These are phyloP conservation scores for Hemisphaericaspora nanyangensis DNA, from an alignment of 805 yeast species.

Conservation along the genomic window DNA sequence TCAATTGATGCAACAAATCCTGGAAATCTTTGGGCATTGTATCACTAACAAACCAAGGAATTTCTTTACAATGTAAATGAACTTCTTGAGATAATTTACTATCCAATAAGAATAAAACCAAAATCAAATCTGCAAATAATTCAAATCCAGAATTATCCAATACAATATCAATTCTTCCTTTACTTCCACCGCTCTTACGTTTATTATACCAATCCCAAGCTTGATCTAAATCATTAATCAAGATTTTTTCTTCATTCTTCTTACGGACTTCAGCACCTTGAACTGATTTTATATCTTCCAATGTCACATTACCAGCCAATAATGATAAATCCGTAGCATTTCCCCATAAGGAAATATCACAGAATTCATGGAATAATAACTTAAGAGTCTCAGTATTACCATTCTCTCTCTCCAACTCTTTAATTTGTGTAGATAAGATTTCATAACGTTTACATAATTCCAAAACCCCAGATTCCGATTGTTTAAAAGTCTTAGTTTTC, in stretches of 20 bases:
- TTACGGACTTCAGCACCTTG: conserved; percentile 89
- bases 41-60: conserved; percentile 98
- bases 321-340: conserved; percentile 94
- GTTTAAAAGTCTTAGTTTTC: conserved; percentile 71
- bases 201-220: conserved; percentile 59
- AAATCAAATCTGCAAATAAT: conserved; percentile 47
- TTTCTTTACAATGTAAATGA: conserved; percentile 79
- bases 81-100: conserved; percentile 59
- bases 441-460: conserved; percentile 67
- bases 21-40: conserved; percentile 81
- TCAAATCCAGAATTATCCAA: conserved; percentile 96
- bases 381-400: conserved; percentile 43
- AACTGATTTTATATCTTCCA: conserved; percentile 84
- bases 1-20: conserved; percentile 53
- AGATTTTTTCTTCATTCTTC: conserved; percentile 72
- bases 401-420: conserved; percentile 19
- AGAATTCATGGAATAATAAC: conserved; percentile 72
- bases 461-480: conserved; percentile 71
- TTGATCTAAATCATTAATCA: conserved; percentile 66
- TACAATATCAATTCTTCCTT: conserved; percentile 67
- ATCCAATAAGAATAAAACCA: conserved; percentile 48
- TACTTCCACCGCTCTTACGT: too few relatives aligned
- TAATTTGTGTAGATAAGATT: conserved; percentile 32
- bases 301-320: conserved; percentile 73
- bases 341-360: conserved; percentile 94